Evolutionary conservation across 2,329 filamentous ascomycete genomes (phyloP).

Genomic region (Diplodia seriata): DNA sequence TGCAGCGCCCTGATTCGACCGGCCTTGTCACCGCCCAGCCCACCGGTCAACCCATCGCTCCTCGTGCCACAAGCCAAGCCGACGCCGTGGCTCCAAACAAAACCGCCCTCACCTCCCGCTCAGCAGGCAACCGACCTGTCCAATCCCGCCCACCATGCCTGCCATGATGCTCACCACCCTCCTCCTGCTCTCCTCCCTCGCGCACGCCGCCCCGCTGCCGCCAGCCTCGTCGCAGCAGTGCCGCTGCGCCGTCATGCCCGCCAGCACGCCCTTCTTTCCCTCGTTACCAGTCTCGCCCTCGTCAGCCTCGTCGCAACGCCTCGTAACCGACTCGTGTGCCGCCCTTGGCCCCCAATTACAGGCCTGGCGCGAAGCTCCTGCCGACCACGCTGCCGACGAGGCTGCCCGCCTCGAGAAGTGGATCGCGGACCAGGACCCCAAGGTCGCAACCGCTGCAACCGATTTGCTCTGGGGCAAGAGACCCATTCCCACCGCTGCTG

Average conservation of each 20-base stretch:
- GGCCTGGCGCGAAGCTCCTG: slow-evolving; percentile 24
- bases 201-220: slow-evolving; percentile 23
- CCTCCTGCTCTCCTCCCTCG: slow-evolving; percentile 24
- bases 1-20: slow-evolving; percentile 15
- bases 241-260: slow-evolving; percentile 30
- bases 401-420: slow-evolving; percentile 20
- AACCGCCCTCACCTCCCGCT: neutral
- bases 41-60: slow-evolving; percentile 13
- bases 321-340: slow-evolving; percentile 27
- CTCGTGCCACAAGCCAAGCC: neutral
- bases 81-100: slow-evolving; percentile 7
- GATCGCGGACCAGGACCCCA: slow-evolving; percentile 20
- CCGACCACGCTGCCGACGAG: slow-evolving; percentile 10
- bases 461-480: slow-evolving; percentile 31
- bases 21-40: slow-evolving; percentile 5
- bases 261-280: slow-evolving; percentile 29
- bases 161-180: slow-evolving; percentile 3
- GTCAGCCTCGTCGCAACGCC: slow-evolving; percentile 8
- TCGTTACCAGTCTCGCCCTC: slow-evolving; percentile 16
- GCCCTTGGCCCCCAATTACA: slow-evolving; percentile 29
- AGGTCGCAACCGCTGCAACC: slow-evolving; percentile 8
- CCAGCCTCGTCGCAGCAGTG: slow-evolving; percentile 24
- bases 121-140: slow-evolving; percentile 3
- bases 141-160: slow-evolving; percentile 9
- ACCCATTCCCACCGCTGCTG: slow-evolving; percentile 20